Evolutionary conservation across 192 early-diverging fungal species (phyloP).

Genomic region (Geosiphon pyriformis): DNA sequence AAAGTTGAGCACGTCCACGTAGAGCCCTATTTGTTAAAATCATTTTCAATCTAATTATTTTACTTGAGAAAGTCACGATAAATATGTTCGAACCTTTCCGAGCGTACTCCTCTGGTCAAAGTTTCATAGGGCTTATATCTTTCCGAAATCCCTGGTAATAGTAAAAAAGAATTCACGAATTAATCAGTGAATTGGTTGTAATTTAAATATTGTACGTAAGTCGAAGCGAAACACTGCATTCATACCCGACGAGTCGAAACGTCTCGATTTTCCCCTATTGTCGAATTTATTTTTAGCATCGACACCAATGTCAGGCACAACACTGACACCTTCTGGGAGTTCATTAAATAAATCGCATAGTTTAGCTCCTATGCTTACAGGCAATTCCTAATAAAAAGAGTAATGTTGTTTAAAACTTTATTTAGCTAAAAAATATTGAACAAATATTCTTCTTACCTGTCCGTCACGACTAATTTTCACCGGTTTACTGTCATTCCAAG

Average conservation of each 20-base stretch:
- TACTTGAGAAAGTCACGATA: no score
- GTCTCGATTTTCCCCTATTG: background rate
- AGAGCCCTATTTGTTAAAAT: background rate
- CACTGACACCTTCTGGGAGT: background rate
- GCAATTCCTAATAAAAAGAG: background rate
- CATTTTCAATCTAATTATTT: no score
- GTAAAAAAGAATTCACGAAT: background rate
- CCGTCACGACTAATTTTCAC: slow-evolving; percentile 10
- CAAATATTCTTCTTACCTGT: background rate
- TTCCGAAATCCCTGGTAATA: background rate
- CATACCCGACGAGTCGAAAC: background rate
- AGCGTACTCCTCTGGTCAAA: background rate
- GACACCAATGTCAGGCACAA: background rate
- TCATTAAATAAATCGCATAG: background rate
- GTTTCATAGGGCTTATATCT: slow-evolving; percentile 6
- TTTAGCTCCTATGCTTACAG: background rate
- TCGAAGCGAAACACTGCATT: no score
- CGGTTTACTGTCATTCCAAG: slow-evolving; percentile 5
- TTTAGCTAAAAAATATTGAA: background rate
- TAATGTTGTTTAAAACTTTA: background rate
- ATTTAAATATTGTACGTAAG: no score
- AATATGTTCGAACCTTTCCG: background rate
- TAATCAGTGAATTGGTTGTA: no score
- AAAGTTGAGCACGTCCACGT: background rate
- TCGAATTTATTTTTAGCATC: background rate